A percentile compares a stretch with the other conserved stretches of the same genome.
phyloP scores from a whole-genome alignment of 768 basidiomycete species.

The Agrocybe praecox region DNA sequence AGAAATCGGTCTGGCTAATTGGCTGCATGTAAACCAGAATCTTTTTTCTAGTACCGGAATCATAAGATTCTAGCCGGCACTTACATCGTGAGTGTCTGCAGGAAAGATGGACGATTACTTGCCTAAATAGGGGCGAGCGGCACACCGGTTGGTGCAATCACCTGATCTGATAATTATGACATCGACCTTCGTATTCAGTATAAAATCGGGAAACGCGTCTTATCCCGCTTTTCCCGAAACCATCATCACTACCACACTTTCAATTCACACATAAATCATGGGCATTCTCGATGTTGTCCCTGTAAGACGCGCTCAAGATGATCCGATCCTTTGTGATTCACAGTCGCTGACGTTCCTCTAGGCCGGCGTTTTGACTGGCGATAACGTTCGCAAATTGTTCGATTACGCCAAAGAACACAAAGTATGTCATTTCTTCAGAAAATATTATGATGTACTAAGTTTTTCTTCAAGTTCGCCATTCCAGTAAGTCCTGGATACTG shows the following conservation, averaged over 20 bases:
- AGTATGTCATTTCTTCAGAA: constrained; percentile 40
- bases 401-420: constrained; percentile 90
- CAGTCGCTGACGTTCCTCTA: constrained; percentile 28
- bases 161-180: constrained; percentile 4
- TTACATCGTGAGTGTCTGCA: too few relatives aligned
- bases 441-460: background rate
- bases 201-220: background rate
- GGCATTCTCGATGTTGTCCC: constrained; percentile 86
- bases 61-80: too few relatives aligned
- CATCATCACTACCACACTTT: constrained; percentile 6
- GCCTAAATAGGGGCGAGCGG: constrained; percentile 7
- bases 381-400: constrained; percentile 93
- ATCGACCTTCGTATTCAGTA: constrained; percentile 1
- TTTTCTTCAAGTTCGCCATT: constrained; percentile 68
- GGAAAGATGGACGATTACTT: background rate
- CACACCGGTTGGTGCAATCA: constrained; percentile 13
- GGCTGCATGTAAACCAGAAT: too few relatives aligned
- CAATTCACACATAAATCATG: constrained; percentile 45
- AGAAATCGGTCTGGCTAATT: too few relatives aligned
- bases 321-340: background rate
- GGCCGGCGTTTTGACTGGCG: constrained; percentile 95
- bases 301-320: constrained; percentile 44
- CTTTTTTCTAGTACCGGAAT: too few relatives aligned
- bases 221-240: constrained; percentile 8
- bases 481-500: constrained; percentile 56